These are phyloP conservation scores for Pichia cactophila DNA, from an alignment of 1,139 yeast species.

Conservation along the genomic window DNA sequence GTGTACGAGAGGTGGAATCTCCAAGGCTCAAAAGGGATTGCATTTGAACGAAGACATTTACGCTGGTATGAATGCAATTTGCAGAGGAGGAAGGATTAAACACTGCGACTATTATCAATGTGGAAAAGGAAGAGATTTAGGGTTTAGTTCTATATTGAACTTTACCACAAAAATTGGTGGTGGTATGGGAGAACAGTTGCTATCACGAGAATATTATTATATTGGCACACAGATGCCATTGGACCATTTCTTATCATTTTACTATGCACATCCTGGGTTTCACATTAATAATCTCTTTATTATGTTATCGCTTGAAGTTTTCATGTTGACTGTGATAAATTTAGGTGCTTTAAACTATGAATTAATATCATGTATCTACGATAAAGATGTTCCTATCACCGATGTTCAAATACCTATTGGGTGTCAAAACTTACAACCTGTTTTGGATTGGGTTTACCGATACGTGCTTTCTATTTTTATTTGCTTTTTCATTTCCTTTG, in stretches of 20 bases:
- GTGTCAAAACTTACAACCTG: conserved; percentile 68
- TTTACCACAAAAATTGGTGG: conserved; percentile 88
- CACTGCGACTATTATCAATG: conserved; percentile 87
- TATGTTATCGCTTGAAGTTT: conserved; percentile 63
- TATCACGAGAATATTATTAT: conserved; percentile 78
- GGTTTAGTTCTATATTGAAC: conserved; percentile 75
- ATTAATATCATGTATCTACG: conserved; percentile 48
- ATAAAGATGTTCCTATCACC: conserved; percentile 49
- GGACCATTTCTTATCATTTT: conserved; percentile 75
- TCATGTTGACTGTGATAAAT: conserved; percentile 59
- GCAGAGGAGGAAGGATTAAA: conserved; percentile 79
- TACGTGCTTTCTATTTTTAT: conserved; percentile 77
- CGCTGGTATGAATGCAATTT: conserved; percentile 80
- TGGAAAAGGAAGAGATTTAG: conserved; percentile 87
- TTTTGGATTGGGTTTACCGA: conserved; percentile 70
- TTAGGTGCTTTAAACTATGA: conserved; percentile 62
- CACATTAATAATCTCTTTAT: conserved; percentile 79
- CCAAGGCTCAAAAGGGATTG: conserved; percentile 81
- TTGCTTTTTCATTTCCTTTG: conserved; percentile 75
- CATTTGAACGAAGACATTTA: conserved; percentile 87
- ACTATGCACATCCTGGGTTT: conserved; percentile 89
- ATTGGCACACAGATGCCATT: conserved; percentile 73
- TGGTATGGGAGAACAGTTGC: conserved; percentile 89
- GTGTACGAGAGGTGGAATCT: conserved; percentile 87
- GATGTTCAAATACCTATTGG: conserved; percentile 62